Evolutionary conservation across 495 filamentous ascomycete species (phyloP), one percentile per base, ranked within the genome.

Genomic region (Aspergillus sclerotioniger): DNA sequence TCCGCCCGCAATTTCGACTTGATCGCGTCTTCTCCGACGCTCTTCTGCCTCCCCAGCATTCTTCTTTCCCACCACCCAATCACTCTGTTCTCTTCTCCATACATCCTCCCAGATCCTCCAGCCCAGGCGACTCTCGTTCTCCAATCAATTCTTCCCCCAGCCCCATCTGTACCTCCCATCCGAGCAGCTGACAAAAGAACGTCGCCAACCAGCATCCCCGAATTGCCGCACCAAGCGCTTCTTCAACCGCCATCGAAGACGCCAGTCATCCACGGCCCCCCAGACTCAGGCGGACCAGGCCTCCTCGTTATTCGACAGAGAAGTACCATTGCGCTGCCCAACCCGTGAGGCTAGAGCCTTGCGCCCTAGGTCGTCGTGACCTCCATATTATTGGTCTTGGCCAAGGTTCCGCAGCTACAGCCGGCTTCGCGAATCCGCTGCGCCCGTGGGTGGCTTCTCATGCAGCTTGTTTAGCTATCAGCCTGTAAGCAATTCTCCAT

Each of bases 271-370:
- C 33, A 35, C 46, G 46, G 43, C 51, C 35, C 37, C 55, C 33
- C 10, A 16, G 28, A 8, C 33, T 29, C 19, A 37, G 28, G 46
- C 28, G 39, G 35, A 47, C 25, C 39, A 21, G 53, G 15, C 28
- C 20, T 17, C 29, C 17, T 48, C 56, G 58, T 56, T 35, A 59
- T 58, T 53, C 46, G 51, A 59, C 35, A 19, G 32, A 53, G 35
- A 12, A 29, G 43, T 47, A 58, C 53, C 55, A 44, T 21, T 39
- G 64, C 61, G 67, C 70, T 72, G 73, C 75, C 75, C 70, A 76
- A 77, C 65, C 53, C 50, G 72, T 77, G 75, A 77, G 75, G 75
- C 75, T 76, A 67, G 62, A 71, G 59, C 61, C 56, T 54, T 63
- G 62, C 57, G 54, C 45, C 54, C 49, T 46, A 20, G 29, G 9